Conservation (phyloP, 371 early-diverging fungal genomes). For the Mortierella polycephala region DNA sequence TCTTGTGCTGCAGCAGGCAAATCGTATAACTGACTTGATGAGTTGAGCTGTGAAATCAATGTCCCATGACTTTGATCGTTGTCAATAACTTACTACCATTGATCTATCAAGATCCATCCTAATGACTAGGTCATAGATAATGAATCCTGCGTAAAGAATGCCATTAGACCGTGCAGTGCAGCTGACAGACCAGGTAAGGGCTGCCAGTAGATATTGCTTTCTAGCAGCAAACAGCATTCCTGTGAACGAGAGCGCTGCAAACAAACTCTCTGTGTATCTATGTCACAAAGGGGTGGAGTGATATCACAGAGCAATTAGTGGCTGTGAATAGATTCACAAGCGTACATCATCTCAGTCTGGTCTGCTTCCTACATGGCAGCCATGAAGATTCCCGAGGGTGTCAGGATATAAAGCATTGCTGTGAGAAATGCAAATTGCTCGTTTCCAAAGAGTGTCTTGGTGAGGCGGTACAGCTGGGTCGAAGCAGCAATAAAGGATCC, state of each 20-base stretch:
- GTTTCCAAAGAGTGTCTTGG: constrained; percentile 58
- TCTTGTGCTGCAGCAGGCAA: constrained; percentile 16
- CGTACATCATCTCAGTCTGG: not conserved
- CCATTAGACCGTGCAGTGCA: constrained; percentile 85
- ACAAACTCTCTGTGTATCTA: constrained; percentile 89
- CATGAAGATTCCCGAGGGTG: constrained; percentile 89
- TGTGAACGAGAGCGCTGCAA: constrained; percentile 80
- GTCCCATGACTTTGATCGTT: not conserved
- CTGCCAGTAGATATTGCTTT: constrained; percentile 62
- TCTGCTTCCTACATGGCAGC: constrained; percentile 73
- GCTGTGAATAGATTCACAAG: not conserved
- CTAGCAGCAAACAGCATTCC: constrained; percentile 74
- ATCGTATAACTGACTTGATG: not conserved
- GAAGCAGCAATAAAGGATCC: constrained; percentile 82
- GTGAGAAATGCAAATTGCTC: constrained; percentile 72
- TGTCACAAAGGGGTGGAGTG: not conserved
- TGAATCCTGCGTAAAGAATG: constrained; percentile 83
- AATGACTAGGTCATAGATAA: constrained; percentile 70
- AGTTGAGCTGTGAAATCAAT: not conserved
- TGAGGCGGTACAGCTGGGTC: constrained; percentile 73
- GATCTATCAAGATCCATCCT: constrained; percentile 28
- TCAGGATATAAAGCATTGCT: constrained; percentile 77
- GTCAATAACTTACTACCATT: constrained; percentile 9
- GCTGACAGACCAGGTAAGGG: constrained; percentile 72
- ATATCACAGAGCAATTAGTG: not conserved